Evolutionary conservation across 305 asterid species (phyloP), one percentile per base, ranked within the genome.

Genomic region (Solanum hybrid): DNA sequence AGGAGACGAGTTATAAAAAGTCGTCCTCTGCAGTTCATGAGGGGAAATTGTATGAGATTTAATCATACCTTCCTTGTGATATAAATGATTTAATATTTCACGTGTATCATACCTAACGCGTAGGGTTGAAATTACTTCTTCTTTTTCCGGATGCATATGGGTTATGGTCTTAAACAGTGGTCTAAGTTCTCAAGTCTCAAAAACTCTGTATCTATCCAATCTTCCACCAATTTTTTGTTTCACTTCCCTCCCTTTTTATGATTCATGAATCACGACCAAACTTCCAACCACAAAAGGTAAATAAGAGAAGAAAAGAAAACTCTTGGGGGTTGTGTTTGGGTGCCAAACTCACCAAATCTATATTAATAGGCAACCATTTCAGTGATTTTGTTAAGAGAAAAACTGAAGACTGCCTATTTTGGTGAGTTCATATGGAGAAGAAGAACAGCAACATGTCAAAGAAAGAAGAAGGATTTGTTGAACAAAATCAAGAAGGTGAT

Each of bases 301-400:
- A 51, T 4, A 84, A 17, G 36, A 29, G 69, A 29, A 20, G 71
- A 60, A 2, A 17, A 20, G 22, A 76, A 2, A 38, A 79, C 86
- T 29, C 40, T 29, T 82, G 31, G 87, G 38, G 71, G 31, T 51
- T 84, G 87, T 32, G 87, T 60, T 84, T 31, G 87, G 75, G 87
- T 51, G 31, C 75, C 87, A 84, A 84, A 84, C 87, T 51, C 75
- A 51, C 75, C 87, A 84, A 84, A 56, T 51, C 75, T 84, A 51
- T 51, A 84, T 51, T 51, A 46, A 84, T 46, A 84, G 87, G 87
- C 22, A 31, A 51, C 87, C 42, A 46, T 46, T 29, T 84, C 87
- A 84, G 73, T 84, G 31, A 10, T 20, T 51, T 31, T 51, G 27
- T 42, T 17, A 4, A 10, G 75, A 51, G 22, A 34, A 31, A 84